Evolutionary conservation across 228 moss, liverwort and hornwort species (phyloP).

Genomic region (Sphagnum magellanicum): DNA sequence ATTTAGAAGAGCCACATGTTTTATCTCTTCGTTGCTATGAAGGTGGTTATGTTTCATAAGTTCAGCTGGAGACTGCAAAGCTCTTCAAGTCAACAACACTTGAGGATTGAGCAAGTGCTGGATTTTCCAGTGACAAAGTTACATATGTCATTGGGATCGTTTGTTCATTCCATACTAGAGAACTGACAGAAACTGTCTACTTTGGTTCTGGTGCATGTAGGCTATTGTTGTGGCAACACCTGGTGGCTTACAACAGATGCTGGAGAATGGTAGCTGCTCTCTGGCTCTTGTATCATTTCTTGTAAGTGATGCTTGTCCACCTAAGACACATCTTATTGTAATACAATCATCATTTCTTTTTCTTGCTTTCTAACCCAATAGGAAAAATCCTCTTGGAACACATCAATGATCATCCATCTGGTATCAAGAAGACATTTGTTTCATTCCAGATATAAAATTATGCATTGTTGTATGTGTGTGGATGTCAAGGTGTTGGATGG

Average conservation of each 20-base stretch:
- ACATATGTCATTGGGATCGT: too few species aligned
- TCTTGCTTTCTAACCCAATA: background rate
- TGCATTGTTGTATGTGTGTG: background rate
- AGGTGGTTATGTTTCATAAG: background rate
- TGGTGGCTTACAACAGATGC: conserved; percentile 52
- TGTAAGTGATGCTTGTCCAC: conserved; percentile 15
- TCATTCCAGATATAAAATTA: background rate
- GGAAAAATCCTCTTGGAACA: background rate
- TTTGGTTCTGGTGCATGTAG: conserved; percentile 11
- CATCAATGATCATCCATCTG: background rate
- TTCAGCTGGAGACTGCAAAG: background rate
- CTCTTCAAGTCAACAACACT: background rate
- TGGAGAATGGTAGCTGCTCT: conserved; percentile 61
- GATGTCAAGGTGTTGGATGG: conserved; percentile 49
- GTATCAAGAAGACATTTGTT: background rate
- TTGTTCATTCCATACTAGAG: background rate
- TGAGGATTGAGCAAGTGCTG: background rate
- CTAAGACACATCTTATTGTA: background rate
- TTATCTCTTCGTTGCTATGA: background rate
- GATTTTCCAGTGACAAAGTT: too few species aligned
- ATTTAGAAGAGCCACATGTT: background rate
- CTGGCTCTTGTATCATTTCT: conserved; percentile 52
- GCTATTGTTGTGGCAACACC: conserved; percentile 63
- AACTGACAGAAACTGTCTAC: background rate
- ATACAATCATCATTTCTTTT: background rate